Evolutionary conservation across 2,329 filamentous ascomycete genomes (phyloP), one percentile per base, ranked within the genome.

Genomic region (Beauveria pseudobassiana): DNA sequence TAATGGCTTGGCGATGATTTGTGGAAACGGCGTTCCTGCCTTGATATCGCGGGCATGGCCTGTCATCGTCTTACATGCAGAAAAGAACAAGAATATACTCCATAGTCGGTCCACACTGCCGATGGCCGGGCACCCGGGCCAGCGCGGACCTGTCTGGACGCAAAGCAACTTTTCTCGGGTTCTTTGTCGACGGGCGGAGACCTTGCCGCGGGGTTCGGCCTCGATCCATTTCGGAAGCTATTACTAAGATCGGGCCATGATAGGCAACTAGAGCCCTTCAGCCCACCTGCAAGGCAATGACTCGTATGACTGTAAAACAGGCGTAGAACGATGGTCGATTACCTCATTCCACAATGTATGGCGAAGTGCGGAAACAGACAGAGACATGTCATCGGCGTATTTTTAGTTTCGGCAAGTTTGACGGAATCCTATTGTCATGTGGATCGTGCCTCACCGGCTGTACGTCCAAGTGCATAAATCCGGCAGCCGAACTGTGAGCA

Each of bases 161-260:
- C 30, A 5, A 34, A 34, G 12, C 30, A 34, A 34, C 30, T 34
- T 34, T 34, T 2, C 30, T 34, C 30, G 30, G 30, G 3, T 34
- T 34, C 30, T 34, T 34, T 34, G 30, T 34, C 30, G 30, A 14
- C 30, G 30, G 30, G 30, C 30, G 30, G 30, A 34, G 30, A 34
- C 4, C 0, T 5, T 34, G 30, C 30, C 30, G 30, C 12, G 30
- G 22, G 16, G 20, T 38, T 30, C 52, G 52, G 38, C 10, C 26
- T 26, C 51, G 34, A 26, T 42, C 34, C 12, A 24, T 10, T 26
- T 54, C 42, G 7, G 34, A 43, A 24, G 38, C n/a, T 55, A 55
- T 55, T 55, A 55, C 52, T 55, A 55, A 55, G 40, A 45, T 55
- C 40, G 52, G 40, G 40, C 40, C 52, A 55, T 43, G 16, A 45